phyloP scores from a whole-genome alignment of 2,329 filamentous ascomycete genomes.

The Lithohypha guttulata region DNA sequence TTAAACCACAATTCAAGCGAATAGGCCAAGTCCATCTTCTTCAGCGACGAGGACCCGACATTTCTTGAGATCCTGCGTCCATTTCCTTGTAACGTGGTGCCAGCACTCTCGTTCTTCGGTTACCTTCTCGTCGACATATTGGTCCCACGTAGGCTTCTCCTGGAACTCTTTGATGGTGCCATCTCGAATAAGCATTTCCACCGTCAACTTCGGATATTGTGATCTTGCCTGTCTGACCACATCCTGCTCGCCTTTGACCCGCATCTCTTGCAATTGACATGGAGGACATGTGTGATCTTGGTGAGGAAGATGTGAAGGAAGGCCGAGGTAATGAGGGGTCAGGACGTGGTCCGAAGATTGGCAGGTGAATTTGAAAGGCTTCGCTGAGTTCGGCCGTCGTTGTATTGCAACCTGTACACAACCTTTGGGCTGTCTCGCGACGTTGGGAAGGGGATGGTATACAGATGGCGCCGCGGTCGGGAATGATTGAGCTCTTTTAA shows the following conservation, averaged over 20 bases:
- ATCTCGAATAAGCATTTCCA: constrained; percentile 19
- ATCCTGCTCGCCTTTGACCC: constrained; percentile 14
- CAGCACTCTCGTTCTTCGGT: constrained; percentile 21
- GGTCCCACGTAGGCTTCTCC: constrained; percentile 17
- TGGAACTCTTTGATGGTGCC: constrained; percentile 17
- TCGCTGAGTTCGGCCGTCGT: constrained; percentile 11
- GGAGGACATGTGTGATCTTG: constrained; percentile 21
- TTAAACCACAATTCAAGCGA: no score
- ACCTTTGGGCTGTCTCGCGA: constrained; percentile 16
- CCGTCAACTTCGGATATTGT: constrained; percentile 18
- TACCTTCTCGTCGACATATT: constrained; percentile 20
- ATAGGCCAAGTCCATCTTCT: constrained; percentile 20
- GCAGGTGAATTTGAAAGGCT: constrained; percentile 20
- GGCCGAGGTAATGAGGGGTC: constrained; percentile 18
- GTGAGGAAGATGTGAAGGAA: constrained; percentile 20
- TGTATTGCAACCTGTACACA: not conserved
- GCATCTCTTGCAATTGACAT: constrained; percentile 18
- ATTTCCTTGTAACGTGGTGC: constrained; percentile 20
- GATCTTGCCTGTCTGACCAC: constrained; percentile 13
- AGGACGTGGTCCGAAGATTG: constrained; percentile 16
- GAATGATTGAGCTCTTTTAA: constrained; percentile 3
- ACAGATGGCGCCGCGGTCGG: constrained; percentile 9
- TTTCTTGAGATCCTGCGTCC: constrained; percentile 22
- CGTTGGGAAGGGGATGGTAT: constrained; percentile 16
- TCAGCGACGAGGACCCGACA: constrained; percentile 18